Base-by-base conservation (phyloP, 352 stramenopile genomes). In the Phytophthora citrophthora region DNA sequence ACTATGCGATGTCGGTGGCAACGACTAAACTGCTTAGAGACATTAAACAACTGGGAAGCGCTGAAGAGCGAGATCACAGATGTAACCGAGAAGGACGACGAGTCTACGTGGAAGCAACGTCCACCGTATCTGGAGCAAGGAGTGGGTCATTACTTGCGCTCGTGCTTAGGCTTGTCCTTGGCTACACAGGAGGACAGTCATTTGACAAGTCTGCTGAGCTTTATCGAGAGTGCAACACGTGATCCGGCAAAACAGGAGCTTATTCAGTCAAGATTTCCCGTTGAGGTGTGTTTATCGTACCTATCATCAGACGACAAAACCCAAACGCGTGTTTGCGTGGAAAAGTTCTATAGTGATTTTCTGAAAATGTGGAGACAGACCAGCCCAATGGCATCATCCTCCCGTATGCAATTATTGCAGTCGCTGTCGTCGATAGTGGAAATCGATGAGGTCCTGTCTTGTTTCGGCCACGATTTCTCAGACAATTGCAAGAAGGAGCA, bases 71-170 rank as follows among this genome's bases (percentile, higher is more conserved):
- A 91, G 34, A 62, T 93, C 11, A 16, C 47, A 20, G 51, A 62
- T 31, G 41, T 53, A 5, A 58, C 64, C 6, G 38, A 56, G 8
- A 48, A 50, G 7, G 64, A 69, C 4, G 58, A 61, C 43, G 54
- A 64, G 0, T 86, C 76, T 53, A 43, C 92, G 20, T 95, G 83
- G 83, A 64, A 77, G 26, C 73, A 90, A 50, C 54, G 73, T 3
- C 73, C 86, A 1, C 84, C 86, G 7, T 95, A 91, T 59, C 40
- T 86, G 16, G 77, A 91, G 43, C 81, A 91, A 74, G 82, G 77
- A 7, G 56, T 92, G 8, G 73, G 77, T 1, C 70, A 88, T 39
- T 90, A 70, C 23, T 50, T 89, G 27, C 74, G 76, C 38, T 78
- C 78, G 0, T 71, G 64, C 15, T 50, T 94, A 18, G 79, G 79